Evolutionary conservation across 768 basidiomycete genomes (phyloP).

Genomic region (Suillus clintonianus): DNA sequence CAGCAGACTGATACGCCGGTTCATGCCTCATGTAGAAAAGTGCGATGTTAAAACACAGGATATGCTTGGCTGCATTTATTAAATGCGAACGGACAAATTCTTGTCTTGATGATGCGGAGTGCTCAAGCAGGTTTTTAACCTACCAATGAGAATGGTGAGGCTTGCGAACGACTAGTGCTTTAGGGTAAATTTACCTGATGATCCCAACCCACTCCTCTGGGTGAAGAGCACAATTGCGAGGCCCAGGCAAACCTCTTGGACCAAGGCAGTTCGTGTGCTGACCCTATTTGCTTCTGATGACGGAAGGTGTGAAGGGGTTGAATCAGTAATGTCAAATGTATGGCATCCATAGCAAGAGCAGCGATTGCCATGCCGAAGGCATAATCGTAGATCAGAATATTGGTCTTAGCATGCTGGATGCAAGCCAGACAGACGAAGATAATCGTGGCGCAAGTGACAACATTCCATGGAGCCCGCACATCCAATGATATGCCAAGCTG

Average conservation of each 20-base stretch:
- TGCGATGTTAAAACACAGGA: slow-evolving; percentile 15
- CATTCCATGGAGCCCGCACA: not conserved
- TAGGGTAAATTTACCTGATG: slow-evolving; percentile 26
- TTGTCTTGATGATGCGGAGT: slow-evolving; percentile 14
- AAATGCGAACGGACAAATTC: slow-evolving; percentile 27
- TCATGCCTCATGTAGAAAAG: slow-evolving; percentile 11
- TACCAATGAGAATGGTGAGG: not conserved
- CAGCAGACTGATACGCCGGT: slow-evolving; percentile 9
- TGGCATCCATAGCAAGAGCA: slow-evolving; percentile 24
- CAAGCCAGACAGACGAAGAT: not conserved
- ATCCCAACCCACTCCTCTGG: slow-evolving; percentile 38
- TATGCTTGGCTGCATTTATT: slow-evolving; percentile 7
- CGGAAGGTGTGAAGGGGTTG: slow-evolving; percentile 25
- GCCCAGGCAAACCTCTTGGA: slow-evolving; percentile 30
- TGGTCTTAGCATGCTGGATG: not conserved
- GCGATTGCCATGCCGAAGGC: slow-evolving; percentile 8
- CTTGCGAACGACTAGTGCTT: slow-evolving; percentile 13
- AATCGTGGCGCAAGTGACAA: not conserved
- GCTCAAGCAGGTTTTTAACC: slow-evolving; percentile 7
- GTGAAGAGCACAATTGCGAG: slow-evolving; percentile 29
- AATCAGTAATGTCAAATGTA: slow-evolving; percentile 30
- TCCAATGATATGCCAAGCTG: not conserved
- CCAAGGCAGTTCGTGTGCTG: slow-evolving; percentile 12
- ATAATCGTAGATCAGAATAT: slow-evolving; percentile 1
- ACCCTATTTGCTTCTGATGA: slow-evolving; percentile 15